Conservation (phyloP, 2,329 filamentous ascomycete species). For the Fusarium humuli region DNA sequence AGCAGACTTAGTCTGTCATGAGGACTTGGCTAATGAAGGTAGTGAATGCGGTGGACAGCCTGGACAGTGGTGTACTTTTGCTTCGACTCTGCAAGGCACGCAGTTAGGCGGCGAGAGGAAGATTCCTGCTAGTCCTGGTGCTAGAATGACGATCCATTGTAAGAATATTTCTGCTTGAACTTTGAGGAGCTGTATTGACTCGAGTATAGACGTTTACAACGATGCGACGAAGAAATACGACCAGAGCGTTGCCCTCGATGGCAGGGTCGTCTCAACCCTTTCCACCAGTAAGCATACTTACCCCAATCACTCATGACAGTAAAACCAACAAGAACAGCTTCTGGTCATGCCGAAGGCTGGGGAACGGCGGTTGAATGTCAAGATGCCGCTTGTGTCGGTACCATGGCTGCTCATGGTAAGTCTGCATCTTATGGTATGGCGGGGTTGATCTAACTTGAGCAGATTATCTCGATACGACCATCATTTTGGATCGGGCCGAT, state of each 20-base stretch:
- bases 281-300: conserved; percentile 11
- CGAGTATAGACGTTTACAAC: conserved; percentile 20
- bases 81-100: conserved; percentile 25
- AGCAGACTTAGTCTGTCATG: fast-evolving
- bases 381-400: conserved; percentile 31
- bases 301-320: fast-evolving
- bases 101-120: conserved; percentile 30
- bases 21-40: background rate
- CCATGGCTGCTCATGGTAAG: conserved; percentile 20
- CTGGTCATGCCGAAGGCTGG: conserved; percentile 30
- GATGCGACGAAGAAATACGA: conserved; percentile 32
- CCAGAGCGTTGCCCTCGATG: conserved; percentile 18
- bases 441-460: background rate
- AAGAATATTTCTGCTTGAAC: background rate
- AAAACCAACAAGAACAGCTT: conserved; percentile 2
- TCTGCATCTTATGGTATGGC: background rate
- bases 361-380: conserved; percentile 37
- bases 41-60: conserved; percentile 27
- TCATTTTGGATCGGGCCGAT: conserved; percentile 24
- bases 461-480: conserved; percentile 30
- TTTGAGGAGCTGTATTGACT: background rate
- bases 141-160: conserved; percentile 31
- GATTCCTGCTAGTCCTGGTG: conserved; percentile 21
- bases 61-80: conserved; percentile 37
- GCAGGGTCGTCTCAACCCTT: conserved; percentile 18